phyloP scores from a whole-genome alignment of 2,329 filamentous ascomycete genomes.

The Macrophomina pseudophaseolina region DNA sequence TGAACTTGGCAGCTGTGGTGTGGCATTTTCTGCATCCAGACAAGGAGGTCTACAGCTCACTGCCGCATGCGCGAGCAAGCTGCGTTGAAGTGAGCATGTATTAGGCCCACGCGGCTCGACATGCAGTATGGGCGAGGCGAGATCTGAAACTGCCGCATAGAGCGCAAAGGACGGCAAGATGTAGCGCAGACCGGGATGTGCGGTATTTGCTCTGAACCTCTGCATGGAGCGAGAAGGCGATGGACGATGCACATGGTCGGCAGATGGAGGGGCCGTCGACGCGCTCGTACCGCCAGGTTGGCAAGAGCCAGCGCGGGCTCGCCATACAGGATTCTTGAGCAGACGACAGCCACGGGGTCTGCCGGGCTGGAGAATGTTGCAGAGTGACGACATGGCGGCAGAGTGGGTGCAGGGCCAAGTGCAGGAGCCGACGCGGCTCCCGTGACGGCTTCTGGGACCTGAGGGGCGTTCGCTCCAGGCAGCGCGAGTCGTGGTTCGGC shows the following conservation, averaged over 20 bases:
- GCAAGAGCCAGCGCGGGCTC: neutral
- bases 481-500: constrained; percentile 2
- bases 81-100: neutral
- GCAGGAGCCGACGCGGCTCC: neutral
- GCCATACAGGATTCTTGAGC: neutral
- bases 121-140: neutral
- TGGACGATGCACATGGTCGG: neutral
- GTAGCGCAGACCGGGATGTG: too few species aligned
- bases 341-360: neutral
- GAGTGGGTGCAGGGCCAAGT: too few species aligned
- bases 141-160: neutral
- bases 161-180: neutral
- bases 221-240: too few species aligned
- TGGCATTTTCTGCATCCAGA: neutral
- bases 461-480: neutral
- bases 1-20: neutral
- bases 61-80: neutral
- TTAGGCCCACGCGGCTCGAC: neutral
- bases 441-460: neutral
- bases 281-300: neutral
- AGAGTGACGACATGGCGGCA: neutral
- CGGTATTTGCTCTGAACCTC: too few species aligned
- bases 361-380: neutral
- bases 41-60: neutral
- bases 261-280: neutral